phyloP scores from a whole-genome alignment of 148 eudicot genomes.

The Hydrangea macrophylla region DNA sequence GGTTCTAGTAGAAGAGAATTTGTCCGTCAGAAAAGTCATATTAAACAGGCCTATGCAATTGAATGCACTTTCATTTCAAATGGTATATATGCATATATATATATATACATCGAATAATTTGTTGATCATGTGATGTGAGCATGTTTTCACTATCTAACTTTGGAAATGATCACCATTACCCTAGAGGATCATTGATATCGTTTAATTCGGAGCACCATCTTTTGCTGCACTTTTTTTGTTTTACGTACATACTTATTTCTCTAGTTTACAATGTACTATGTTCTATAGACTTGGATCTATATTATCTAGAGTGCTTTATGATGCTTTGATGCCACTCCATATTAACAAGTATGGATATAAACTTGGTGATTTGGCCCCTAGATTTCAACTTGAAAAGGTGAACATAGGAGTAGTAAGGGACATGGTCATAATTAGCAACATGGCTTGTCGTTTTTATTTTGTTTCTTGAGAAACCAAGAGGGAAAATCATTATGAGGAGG shows the following conservation, averaged over 20 bases:
- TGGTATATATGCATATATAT: too few relatives aligned
- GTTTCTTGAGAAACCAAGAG: not conserved
- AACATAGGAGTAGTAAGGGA: too few relatives aligned
- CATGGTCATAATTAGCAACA: too few relatives aligned
- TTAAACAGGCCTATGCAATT: slow-evolving; percentile 89
- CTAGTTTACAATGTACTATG: not conserved
- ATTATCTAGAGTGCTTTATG: too few relatives aligned
- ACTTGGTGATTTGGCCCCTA: too few relatives aligned
- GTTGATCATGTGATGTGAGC: not conserved
- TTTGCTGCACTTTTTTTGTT: not conserved
- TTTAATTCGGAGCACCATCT: not conserved
- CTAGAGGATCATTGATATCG: not conserved
- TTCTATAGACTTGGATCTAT: too few relatives aligned
- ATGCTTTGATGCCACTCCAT: too few relatives aligned
- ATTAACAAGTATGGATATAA: too few relatives aligned
- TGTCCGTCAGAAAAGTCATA: slow-evolving; percentile 36
- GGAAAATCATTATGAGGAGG: too few relatives aligned
- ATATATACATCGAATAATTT: not conserved
- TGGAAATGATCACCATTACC: not conserved
- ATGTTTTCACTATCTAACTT: slow-evolving; percentile 2
- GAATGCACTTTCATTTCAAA: slow-evolving; percentile 70
- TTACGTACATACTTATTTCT: not conserved
- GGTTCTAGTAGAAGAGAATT: slow-evolving; percentile 65
- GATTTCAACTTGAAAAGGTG: too few relatives aligned
- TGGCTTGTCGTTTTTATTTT: not conserved